Base-by-base conservation (phyloP, 192 early-diverging fungal genomes). In the Coemansia sp. region DNA sequence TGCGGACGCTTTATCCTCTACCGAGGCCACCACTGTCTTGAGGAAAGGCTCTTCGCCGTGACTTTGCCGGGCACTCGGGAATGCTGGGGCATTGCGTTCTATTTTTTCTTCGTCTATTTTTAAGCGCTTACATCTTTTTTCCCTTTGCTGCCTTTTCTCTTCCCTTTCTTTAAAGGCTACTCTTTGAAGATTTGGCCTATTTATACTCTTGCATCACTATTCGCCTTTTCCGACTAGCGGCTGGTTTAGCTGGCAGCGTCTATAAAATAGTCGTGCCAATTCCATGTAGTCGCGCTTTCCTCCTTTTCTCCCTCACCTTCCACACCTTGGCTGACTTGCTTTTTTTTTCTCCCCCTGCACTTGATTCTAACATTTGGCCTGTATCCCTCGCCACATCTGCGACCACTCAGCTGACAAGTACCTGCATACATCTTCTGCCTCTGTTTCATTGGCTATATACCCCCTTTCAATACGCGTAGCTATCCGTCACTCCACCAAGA, bases 311-410 rank as follows among this genome's bases (percentile, higher is more conserved):
- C 24, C 24, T 32, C 29, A 3, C 13, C 29, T 22, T 58, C 29
- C 55, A 58, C 15, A 27, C n/a, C 6, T 15, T 31, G 24, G 27
- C 51, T 31, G 27, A 11, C n/a, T 45, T 45, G 44, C 44, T 13
- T 55, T 55, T 55, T 53, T 29, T 55, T 2, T 29, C 51, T 12
- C 27, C 44, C 17, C 46, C n/a, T 55, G 24, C 51, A 12, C 27
- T 55, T 55, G 27, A 29, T 58, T 58, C 17, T 31, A 34, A 58
- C 55, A 58, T 58, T 58, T 58, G 24, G 29, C 29, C 55, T n/a
- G 13, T 58, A 15, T 2, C 15, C 15, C 51, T 55, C 51, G 55
- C 55, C 27, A 32, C 29, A 15, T 17, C 19, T 20, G 5, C 0
- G 11, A 34, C 5, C 55, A 19, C 22, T 13, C 60, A 40, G 20